These are phyloP conservation scores for Boletus rex-veris DNA, from an alignment of 768 basidiomycete genomes.

Conservation along the genomic window DNA sequence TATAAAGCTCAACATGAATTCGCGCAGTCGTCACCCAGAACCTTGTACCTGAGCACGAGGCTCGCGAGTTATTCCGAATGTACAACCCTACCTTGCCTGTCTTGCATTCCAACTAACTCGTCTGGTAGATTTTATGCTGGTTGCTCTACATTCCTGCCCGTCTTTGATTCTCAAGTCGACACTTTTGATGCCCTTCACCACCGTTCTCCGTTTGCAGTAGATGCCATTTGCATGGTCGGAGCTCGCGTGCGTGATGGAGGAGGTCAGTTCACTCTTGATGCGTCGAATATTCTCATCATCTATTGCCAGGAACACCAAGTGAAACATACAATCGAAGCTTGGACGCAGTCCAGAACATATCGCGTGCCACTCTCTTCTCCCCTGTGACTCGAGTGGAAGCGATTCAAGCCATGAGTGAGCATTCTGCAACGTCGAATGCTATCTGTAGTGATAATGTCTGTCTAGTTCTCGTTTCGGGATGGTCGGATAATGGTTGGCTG, in stretches of 20 bases:
- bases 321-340: slow-evolving; percentile 70
- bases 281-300: slow-evolving; percentile 5
- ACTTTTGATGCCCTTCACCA: slow-evolving; percentile 83
- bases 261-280: slow-evolving; percentile 42
- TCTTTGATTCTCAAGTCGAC: slow-evolving; percentile 80
- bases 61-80: slow-evolving; percentile 84
- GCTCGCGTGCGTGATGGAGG: slow-evolving; percentile 89
- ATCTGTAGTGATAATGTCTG: slow-evolving; percentile 2
- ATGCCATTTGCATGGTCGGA: slow-evolving; percentile 92
- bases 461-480: slow-evolving; percentile 84
- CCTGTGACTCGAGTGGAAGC: slow-evolving; percentile 84
- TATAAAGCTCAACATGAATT: background rate
- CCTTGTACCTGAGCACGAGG: slow-evolving; percentile 77
- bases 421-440: background rate
- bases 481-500: slow-evolving; percentile 95
- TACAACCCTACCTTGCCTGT: slow-evolving; percentile 26
- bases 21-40: slow-evolving; percentile 76
- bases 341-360: slow-evolving; percentile 83
- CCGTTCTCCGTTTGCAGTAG: slow-evolving; percentile 90
- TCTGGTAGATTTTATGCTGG: slow-evolving; percentile 77
- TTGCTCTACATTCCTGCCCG: slow-evolving; percentile 87
- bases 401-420: slow-evolving; percentile 89
- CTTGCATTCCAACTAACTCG: slow-evolving; percentile 10
- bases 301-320: slow-evolving; percentile 58
- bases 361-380: slow-evolving; percentile 81